Percentiles rank a stretch among this genome's conserved stretches.
Evolutionary conservation across 164 flowering plant species (phyloP).

Genomic region (Vitis amurensis): DNA sequence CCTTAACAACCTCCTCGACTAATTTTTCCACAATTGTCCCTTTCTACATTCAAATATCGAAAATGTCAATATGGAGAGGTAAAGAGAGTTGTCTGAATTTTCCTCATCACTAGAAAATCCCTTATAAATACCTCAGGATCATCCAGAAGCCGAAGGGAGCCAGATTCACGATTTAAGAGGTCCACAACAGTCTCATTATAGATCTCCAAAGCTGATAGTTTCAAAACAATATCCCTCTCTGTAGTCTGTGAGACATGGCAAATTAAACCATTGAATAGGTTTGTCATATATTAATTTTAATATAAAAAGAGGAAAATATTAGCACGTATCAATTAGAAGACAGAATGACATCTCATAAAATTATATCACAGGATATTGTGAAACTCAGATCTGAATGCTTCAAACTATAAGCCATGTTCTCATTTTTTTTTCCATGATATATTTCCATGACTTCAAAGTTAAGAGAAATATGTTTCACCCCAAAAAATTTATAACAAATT

Average conservation of each 20-base stretch:
- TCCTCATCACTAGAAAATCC: neutral
- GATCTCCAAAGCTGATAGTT: conserved; percentile 78
- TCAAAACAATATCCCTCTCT: conserved; percentile 59
- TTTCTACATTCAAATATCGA: conserved; percentile 42
- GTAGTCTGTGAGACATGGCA: conserved; percentile 38
- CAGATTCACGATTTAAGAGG: conserved; percentile 68
- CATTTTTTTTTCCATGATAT: neutral
- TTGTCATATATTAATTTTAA: neutral
- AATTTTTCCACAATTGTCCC: conserved; percentile 80
- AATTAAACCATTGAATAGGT: neutral
- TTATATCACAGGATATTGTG: neutral
- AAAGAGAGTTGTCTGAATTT: neutral
- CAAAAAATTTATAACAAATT: neutral
- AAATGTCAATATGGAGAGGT: neutral
- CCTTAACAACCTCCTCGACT: conserved; percentile 60
- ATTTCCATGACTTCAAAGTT: neutral
- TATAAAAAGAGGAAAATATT: neutral
- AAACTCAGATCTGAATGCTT: neutral
- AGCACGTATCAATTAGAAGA: neutral
- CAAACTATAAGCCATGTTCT: neutral
- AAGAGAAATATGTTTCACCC: conserved; percentile 2
- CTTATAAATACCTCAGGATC: conserved; percentile 72
- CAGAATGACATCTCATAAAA: too few species aligned
- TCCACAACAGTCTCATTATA: conserved; percentile 82
- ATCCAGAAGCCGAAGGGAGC: conserved; percentile 72